Base-by-base conservation (phyloP, 495 filamentous ascomycete genomes). In the Podospora appendiculata region DNA sequence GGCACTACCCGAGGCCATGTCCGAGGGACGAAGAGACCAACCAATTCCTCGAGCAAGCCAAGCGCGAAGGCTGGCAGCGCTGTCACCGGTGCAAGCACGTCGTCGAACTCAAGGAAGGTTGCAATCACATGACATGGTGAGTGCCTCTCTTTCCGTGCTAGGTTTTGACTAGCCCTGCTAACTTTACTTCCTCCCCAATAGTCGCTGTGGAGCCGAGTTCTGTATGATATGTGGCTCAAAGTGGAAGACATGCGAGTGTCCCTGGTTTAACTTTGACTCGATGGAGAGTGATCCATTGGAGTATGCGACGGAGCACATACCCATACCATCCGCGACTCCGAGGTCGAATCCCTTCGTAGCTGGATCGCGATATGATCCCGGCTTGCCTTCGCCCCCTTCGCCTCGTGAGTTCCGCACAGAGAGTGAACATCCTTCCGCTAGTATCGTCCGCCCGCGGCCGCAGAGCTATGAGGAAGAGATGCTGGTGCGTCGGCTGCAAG, bases 121-220 rank as follows among this genome's bases (percentile, higher is more conserved):
- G 86, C 64, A 89, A 89, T 66, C 89, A 90, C 60, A 90, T 91
- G 82, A 89, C 83, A 43, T 93, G 83, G 82, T 84, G 74, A 64
- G 82, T 12, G 3, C 67, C 32, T 18, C n/a, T 12, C 13, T 50
- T 41, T 13, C 17, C 4, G 14, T 17, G n/a, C 43, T 25, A 25
- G 2, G 2, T 25, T 5, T 25, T 25, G 25, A 25, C 25, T 5
- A n/a, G 19, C 3, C 10, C 8, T 9, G 17, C 43, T 45, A 45
- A 45, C 19, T 42, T 17, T 16, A 13, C 32, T 39, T 35, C 41
- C 54, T 32, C 55, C 38, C 40, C n/a, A 12, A 32, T 12, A 84
- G 85, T 66, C 86, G 81, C 48, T 92, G 88, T 62, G 82, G 79
- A 46, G 88, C 87, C 18, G 80, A 90, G 58, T 91, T 90, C 65